Evolutionary conservation across 768 basidiomycete species (phyloP).

Genomic region (Gelatoporia subvermispora): DNA sequence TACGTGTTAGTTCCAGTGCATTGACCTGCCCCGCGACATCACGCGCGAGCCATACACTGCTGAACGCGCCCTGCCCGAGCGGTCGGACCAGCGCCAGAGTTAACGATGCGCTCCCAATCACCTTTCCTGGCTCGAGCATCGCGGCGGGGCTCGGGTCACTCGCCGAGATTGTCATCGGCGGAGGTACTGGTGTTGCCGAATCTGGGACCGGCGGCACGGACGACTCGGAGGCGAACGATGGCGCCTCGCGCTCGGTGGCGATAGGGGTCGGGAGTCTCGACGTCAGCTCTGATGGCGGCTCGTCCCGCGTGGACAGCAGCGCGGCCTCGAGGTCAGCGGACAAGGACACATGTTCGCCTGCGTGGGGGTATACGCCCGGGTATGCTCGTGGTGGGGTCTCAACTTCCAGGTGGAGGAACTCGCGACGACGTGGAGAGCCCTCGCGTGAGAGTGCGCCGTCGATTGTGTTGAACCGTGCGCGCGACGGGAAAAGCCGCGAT

Average conservation of each 20-base stretch:
- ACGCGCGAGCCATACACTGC: slow-evolving; percentile 69
- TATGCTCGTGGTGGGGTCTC: slow-evolving; percentile 2
- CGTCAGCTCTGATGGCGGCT: background rate
- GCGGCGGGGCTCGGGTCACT: background rate
- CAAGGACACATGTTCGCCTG: background rate
- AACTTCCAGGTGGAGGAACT: slow-evolving; percentile 11
- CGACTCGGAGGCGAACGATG: slow-evolving; percentile 4
- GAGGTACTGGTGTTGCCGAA: background rate
- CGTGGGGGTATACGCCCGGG: slow-evolving; percentile 3
- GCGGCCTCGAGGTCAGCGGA: slow-evolving; percentile 2
- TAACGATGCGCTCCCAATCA: slow-evolving; percentile 10
- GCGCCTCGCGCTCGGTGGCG: background rate
- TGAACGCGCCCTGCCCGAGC: slow-evolving; percentile 72
- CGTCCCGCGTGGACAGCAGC: slow-evolving; percentile 1
- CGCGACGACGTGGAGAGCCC: slow-evolving; percentile 9
- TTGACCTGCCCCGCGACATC: slow-evolving; percentile 17
- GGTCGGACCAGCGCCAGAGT: slow-evolving; percentile 44
- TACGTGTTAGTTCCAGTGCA: slow-evolving; percentile 22
- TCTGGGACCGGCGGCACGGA: slow-evolving; percentile 12
- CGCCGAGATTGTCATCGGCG: slow-evolving; percentile 4
- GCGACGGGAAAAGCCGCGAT: slow-evolving; percentile 34
- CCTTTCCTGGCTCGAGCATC: slow-evolving; percentile 7
- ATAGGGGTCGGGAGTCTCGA: slow-evolving; percentile 10
- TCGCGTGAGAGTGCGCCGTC: slow-evolving; percentile 13
- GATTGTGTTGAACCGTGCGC: slow-evolving; percentile 29